Evolutionary conservation across 108 stramenopile genomes (phyloP).

Genomic region (Discostella stelligeroides): DNA sequence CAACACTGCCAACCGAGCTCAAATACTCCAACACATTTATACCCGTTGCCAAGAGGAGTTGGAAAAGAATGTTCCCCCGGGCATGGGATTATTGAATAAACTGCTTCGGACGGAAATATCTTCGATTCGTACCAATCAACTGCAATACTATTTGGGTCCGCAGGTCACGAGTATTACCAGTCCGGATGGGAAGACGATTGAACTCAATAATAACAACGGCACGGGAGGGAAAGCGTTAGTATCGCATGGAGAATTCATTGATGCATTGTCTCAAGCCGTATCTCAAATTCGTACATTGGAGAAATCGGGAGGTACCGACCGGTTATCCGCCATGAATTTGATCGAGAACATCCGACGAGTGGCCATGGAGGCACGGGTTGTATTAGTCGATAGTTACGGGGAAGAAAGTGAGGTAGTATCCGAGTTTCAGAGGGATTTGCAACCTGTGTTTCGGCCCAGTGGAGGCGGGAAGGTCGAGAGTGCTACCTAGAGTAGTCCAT

Average conservation of each 20-base stretch:
- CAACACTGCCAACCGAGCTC: conserved; percentile 60
- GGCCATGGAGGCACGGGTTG: conserved; percentile 77
- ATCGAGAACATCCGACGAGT: conserved; percentile 76
- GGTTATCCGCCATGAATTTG: conserved; percentile 63
- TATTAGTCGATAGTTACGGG: conserved; percentile 72
- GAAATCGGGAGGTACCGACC: conserved; percentile 66
- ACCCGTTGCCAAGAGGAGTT: conserved; percentile 89
- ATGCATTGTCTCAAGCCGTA: conserved; percentile 66
- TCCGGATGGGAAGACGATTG: conserved; percentile 77
- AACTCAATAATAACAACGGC: conserved; percentile 36
- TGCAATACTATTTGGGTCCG: conserved; percentile 75
- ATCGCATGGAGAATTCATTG: conserved; percentile 62
- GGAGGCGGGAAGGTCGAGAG: conserved; percentile 28
- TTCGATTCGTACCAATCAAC: conserved; percentile 79
- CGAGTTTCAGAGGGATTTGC: conserved; percentile 67
- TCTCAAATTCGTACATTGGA: conserved; percentile 81
- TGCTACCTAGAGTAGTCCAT: too few species aligned
- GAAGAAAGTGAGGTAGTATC: conserved; percentile 61
- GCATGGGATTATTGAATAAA: conserved; percentile 82
- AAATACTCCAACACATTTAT: conserved; percentile 84
- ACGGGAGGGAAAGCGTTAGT: conserved; percentile 55
- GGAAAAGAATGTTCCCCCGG: conserved; percentile 78
- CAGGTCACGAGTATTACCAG: conserved; percentile 65
- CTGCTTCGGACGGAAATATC: conserved; percentile 69
- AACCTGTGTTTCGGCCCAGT: conserved; percentile 80